phyloP scores from a whole-genome alignment of 768 basidiomycete genomes.

The Mrakia frigida region DNA sequence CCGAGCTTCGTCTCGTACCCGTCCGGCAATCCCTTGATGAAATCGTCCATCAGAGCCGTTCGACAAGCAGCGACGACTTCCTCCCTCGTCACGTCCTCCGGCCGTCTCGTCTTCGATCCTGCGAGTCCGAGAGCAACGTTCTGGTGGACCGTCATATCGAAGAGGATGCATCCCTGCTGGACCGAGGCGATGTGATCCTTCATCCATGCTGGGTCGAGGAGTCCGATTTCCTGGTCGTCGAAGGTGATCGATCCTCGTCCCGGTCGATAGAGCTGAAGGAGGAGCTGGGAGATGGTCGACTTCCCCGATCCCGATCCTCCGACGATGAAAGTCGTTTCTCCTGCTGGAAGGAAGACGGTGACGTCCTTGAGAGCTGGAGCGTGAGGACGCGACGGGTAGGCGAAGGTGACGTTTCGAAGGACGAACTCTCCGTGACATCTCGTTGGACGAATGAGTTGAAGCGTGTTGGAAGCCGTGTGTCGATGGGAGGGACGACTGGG shows the following conservation, averaged over 20 bases:
- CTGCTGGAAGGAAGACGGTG: constrained; percentile 62
- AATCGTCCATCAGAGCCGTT: constrained; percentile 82
- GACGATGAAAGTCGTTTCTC: constrained; percentile 72
- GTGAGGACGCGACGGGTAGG: constrained; percentile 67
- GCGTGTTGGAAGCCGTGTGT: constrained; percentile 35
- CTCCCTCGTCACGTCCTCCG: constrained; percentile 55
- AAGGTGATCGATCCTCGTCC: constrained; percentile 60
- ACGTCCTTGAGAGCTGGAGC: constrained; percentile 57
- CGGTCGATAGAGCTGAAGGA: constrained; percentile 68
- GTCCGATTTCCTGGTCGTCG: constrained; percentile 74
- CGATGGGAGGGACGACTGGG: constrained; percentile 30
- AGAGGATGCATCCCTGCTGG: constrained; percentile 69
- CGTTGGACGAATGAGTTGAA: constrained; percentile 63
- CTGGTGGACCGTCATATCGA: constrained; percentile 72
- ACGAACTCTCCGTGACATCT: constrained; percentile 67
- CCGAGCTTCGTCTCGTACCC: constrained; percentile 83
- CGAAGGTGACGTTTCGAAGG: constrained; percentile 58
- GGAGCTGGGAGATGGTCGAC: constrained; percentile 61
- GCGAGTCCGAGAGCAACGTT: constrained; percentile 77
- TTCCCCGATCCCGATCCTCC: constrained; percentile 75
- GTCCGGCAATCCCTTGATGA: constrained; percentile 71
- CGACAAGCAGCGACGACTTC: constrained; percentile 78
- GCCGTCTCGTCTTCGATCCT: constrained; percentile 46
- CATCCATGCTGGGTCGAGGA: constrained; percentile 68
- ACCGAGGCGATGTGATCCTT: constrained; percentile 67